These are phyloP conservation scores for Pseudozyma tsukubaensis DNA, from an alignment of 1,284 basidiomycete species.

Conservation along the genomic window DNA sequence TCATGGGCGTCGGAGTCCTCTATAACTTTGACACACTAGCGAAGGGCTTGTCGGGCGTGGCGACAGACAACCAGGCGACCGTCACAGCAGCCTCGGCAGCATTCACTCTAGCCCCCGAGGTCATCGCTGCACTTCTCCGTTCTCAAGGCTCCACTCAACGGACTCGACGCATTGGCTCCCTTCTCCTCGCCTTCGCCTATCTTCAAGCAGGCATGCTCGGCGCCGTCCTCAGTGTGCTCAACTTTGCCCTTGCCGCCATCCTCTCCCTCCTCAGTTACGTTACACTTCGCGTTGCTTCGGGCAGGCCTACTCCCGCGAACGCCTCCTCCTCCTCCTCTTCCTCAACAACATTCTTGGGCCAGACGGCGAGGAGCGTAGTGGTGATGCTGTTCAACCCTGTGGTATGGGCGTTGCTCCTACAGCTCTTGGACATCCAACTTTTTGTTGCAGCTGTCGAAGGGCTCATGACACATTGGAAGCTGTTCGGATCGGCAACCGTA, in stretches of 20 bases:
- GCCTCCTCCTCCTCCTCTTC: not conserved
- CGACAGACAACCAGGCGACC: not conserved
- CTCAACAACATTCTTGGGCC: not conserved
- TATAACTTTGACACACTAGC: conserved; percentile 3
- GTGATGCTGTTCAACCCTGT: conserved; percentile 19
- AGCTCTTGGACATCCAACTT: not conserved
- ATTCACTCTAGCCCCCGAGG: conserved; percentile 3
- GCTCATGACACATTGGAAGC: conserved; percentile 23
- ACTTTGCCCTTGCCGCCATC: conserved; percentile 54
- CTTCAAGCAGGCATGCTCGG: conserved; percentile 59
- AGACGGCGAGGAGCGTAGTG: not conserved
- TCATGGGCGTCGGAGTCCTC: conserved; percentile 6
- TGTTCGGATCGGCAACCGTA: conserved; percentile 28
- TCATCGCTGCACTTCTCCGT: conserved; percentile 1
- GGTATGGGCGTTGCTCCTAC: conserved; percentile 8
- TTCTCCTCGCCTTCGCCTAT: conserved; percentile 56
- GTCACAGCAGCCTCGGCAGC: not conserved
- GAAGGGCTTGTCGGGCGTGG: not conserved
- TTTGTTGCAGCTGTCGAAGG: not conserved
- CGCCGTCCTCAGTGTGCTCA: conserved; percentile 56
- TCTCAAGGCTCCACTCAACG: conserved; percentile 8
- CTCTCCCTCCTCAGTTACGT: conserved; percentile 23
- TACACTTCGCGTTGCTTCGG: conserved; percentile 16
- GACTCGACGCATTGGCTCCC: conserved; percentile 29
- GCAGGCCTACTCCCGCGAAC: not conserved